Base-by-base conservation (phyloP, 1,284 basidiomycete species). In the Takashimella koratensis region DNA sequence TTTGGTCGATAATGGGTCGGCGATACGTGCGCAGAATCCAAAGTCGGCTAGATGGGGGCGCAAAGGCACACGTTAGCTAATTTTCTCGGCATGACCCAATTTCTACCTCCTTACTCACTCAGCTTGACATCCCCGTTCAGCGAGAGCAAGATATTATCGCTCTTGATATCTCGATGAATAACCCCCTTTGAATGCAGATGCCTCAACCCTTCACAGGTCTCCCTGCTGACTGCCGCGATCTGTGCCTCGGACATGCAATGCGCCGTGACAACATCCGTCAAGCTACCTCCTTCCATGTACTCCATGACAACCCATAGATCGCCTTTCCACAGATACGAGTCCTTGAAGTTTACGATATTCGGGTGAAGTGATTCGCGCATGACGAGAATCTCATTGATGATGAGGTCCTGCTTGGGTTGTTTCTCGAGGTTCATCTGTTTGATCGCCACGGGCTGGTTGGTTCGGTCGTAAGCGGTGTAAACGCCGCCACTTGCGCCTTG, bases 361-460 rank as follows among this genome's bases (percentile, higher is more conserved):
- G 90, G 89, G 74, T 98, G 95, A 36, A 89, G 83, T 16, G 90
- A 93, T 45, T 93, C 87, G 43, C 92, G 89, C 95, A 98, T 98
- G 71, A 98, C 94, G 63, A 98, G 84, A 62, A 98, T 98, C 77
- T 99, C 96, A 78, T 99, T 99, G 79, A 99, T 98, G 79, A 99
- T 98, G 49, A 98, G 82, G 72, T 98, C 95, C 78, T 97, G 97
- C 82, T 98, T 98, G 30, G 95, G 96, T 74, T 98, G 96, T 79
- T 98, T 97, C 76, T 97, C 93, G 27, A 99, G 82, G 79, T 98
- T 95, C 96, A 98, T 98, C 78, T 98, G 95, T 78, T 98, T 99
- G 82, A 99, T 98, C 25, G 96, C 96, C 25, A 99, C 96, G 4
- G 86, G 89, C 44, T 90, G 68, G 74, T 95, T 95, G 24, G 89